Evolutionary conservation across 352 stramenopile genomes (phyloP).

Genomic region (Phytophthora ohioensis): DNA sequence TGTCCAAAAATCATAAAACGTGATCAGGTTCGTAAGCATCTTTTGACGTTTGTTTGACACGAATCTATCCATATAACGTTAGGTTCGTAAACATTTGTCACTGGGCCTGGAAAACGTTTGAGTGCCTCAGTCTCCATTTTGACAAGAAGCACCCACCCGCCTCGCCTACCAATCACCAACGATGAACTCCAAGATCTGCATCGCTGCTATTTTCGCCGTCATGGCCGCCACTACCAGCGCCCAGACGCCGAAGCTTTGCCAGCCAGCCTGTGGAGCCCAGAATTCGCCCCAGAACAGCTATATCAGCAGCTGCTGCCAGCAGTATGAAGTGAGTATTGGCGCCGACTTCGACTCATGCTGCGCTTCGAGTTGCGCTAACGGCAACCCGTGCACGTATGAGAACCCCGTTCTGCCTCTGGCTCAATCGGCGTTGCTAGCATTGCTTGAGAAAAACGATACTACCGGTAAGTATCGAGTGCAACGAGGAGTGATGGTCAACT

Average conservation of each 20-base stretch:
- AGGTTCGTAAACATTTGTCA: too few relatives aligned
- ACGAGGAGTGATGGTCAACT: too few relatives aligned
- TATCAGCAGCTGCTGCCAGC: not conserved
- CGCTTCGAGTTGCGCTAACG: not conserved
- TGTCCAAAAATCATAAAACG: too few relatives aligned
- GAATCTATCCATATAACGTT: too few relatives aligned
- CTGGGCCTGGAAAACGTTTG: not conserved
- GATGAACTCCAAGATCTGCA: not conserved
- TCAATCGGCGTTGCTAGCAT: too few relatives aligned
- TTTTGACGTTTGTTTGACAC: too few relatives aligned
- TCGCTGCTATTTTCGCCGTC: not conserved
- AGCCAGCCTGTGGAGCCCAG: not conserved
- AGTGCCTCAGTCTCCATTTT: not conserved
- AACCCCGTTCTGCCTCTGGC: not conserved
- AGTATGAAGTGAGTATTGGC: not conserved
- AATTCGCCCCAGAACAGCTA: not conserved
- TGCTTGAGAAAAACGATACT: too few relatives aligned
- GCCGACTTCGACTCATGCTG: not conserved
- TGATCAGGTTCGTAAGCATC: too few relatives aligned
- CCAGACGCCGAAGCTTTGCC: not conserved
- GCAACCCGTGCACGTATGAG: not conserved
- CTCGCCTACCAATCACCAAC: not conserved
- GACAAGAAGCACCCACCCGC: not conserved
- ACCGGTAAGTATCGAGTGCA: too few relatives aligned
- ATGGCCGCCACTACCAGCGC: not conserved